phyloP scores from a whole-genome alignment of 2,329 filamentous ascomycete genomes.

The Alternaria dauci region DNA sequence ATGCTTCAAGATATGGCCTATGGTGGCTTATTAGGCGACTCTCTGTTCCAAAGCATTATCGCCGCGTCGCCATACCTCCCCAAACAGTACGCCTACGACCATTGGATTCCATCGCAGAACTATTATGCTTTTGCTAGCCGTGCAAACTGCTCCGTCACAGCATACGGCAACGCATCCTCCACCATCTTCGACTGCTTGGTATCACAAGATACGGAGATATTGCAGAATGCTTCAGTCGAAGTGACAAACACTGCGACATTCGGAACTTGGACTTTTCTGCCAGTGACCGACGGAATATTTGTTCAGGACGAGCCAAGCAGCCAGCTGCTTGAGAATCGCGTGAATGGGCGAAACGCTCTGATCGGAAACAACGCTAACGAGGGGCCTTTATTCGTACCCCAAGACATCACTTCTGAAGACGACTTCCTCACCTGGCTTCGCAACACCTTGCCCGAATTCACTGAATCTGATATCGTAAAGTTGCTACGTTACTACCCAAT shows the following conservation, averaged over 20 bases:
- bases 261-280: slow-evolving; percentile 56
- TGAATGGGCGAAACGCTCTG: slow-evolving; percentile 53
- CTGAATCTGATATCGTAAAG: slow-evolving; percentile 47
- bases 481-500: slow-evolving; percentile 46
- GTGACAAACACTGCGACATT: slow-evolving; percentile 47
- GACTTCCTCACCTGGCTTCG: slow-evolving; percentile 57
- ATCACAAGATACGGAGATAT: slow-evolving; percentile 44
- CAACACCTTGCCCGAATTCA: slow-evolving; percentile 51
- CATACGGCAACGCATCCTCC: slow-evolving; percentile 36
- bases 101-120: slow-evolving; percentile 54
- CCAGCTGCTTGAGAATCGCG: slow-evolving; percentile 47
- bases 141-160: slow-evolving; percentile 37
- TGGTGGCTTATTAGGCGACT: slow-evolving; percentile 42
- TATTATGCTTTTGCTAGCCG: slow-evolving; percentile 57
- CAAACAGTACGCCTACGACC: slow-evolving; percentile 62
- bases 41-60: slow-evolving; percentile 48
- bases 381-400: slow-evolving; percentile 56
- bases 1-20: slow-evolving; percentile 47
- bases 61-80: slow-evolving; percentile 63
- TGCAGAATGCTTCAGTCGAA: slow-evolving; percentile 50
- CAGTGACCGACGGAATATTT: slow-evolving; percentile 55
- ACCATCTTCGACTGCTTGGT: slow-evolving; percentile 55
- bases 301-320: slow-evolving; percentile 51
- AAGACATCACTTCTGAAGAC: slow-evolving; percentile 53
- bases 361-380: slow-evolving; percentile 61